A percentile compares a stretch with the other conserved stretches of the same genome.
Evolutionary conservation across 768 basidiomycete species (phyloP).

Genomic region (Tulasnella sp.): DNA sequence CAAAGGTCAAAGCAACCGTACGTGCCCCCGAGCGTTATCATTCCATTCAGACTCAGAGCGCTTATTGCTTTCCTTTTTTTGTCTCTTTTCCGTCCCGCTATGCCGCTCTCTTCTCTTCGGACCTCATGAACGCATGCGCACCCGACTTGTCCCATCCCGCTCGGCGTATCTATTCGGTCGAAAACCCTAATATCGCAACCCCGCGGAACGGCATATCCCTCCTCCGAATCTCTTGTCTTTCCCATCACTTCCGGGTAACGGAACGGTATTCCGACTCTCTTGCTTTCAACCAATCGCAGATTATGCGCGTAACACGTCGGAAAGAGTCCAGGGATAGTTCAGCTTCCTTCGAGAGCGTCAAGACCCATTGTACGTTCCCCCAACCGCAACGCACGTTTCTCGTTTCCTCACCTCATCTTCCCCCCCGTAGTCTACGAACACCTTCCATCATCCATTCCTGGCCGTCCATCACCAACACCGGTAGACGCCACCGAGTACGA

Average conservation of each 20-base stretch:
- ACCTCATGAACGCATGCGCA: background rate
- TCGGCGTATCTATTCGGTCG: background rate
- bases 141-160: background rate
- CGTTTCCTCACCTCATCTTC: background rate
- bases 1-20: conserved; percentile 1
- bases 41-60: background rate
- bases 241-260: background rate
- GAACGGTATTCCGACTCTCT: background rate
- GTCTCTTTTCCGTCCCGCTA: background rate
- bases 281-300: background rate
- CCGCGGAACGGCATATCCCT: background rate
- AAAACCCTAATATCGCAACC: background rate
- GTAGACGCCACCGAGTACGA: background rate
- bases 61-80: background rate
- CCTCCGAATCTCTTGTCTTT: background rate
- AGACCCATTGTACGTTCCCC: background rate
- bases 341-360: background rate
- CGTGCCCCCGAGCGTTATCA: background rate
- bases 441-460: background rate
- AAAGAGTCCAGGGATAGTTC: background rate
- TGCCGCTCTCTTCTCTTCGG: background rate
- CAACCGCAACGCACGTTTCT: background rate
- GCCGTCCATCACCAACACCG: background rate
- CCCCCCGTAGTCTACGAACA: background rate
- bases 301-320: background rate